Evolutionary conservation across 257 asterid species (phyloP), one percentile per base, ranked within the genome.

Genomic region (Eucommia ulmoides): DNA sequence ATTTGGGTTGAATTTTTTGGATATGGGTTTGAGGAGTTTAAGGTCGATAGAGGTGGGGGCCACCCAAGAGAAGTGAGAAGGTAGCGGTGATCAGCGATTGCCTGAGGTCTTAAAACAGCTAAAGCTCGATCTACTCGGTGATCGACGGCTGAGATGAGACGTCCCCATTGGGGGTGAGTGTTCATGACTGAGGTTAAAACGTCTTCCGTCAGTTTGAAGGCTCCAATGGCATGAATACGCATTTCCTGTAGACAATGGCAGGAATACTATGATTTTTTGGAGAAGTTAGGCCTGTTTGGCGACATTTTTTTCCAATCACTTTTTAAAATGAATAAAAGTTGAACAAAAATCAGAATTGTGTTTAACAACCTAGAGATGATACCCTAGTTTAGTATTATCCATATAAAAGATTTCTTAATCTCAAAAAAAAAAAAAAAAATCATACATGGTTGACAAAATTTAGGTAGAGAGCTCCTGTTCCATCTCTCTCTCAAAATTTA

Each of bases 1-100:
- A 61, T 72, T 60, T 63, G 74, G 47, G 67, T 45, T 56, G 94
- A 49, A 64, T 64, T 71, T 54, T 65, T 73, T 14, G 23, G 24
- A 50, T 78, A 80, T 46, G 74, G 64, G 58, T 63, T 70, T 20
- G 75, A 76, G 47, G 94, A 73, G 52, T 62, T 75, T 44, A 71
- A 64, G 44, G 79, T 70, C 18, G 94, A 77, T 14, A 84, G 65
- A 62, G 92, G 82, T 8, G 94, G 98, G 23, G 98, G 98, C 98
- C 98, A 91, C 57, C 91, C 93, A 52, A 91, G 98, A 59, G 94
- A 87, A 70, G 83, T 58, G 59, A 91, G 93, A 66, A 91, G 93
- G 51, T 84, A 63, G 19, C 96, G 82, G 58, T 91, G 94, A 72
- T 86, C 96, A 33, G 96, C 94, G 54, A 91, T 75, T n/a, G 95